Evolutionary conservation across 768 basidiomycete genomes (phyloP), one percentile per base, ranked within the genome.

Genomic region (Fomitopsis pulvina): DNA sequence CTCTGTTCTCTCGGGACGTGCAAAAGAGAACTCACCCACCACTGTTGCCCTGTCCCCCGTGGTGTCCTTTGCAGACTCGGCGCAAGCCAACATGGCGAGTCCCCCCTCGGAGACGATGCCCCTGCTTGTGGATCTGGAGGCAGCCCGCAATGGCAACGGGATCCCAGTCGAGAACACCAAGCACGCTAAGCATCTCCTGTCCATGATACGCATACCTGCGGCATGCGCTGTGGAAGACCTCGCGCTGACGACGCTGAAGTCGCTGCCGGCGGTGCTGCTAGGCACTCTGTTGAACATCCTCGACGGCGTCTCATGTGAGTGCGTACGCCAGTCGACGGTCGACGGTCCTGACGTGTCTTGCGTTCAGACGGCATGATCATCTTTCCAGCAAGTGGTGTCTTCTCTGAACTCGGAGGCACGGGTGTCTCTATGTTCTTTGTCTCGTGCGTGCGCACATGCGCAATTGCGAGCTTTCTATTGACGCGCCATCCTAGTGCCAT

Each of bases 371-470:
- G 95, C 5, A 92, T 97, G 91, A 92, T 92, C 64, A 84, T 92
- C 48, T 99, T 97, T 63, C 96, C 96, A 2, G 81, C 86, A 0
- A 77, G 82, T 8, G 80, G 87, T 2, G 74, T 88, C 2, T 97
- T 99, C 63, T 68, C 77, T 10, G 79, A 79, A 47, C 80, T 95
- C 16, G 94, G 92, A 1, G 80, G 87, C 0, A 82, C 85, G 64
- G 95, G 95, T 2, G 92, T 98, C 1, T 94, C 92, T 28, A 90
- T 97, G 86, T 95, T 95, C 66, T 95, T 94, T 65, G 77, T 92
- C 18, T 82, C 88, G 75, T 85, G 61, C 59, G 81, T 64, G 25
- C 34, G 14, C 34, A 38, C 47, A 26, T 38, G 40, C 30, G 27
- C 45, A 14, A 38, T 37, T 45, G 20, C 32, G 30, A 11, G 39